Percentiles rank a stretch among this genome's conserved stretches.
Evolutionary conservation across 108 stramenopile genomes (phyloP).

Genomic region (Hondaea fermentalgiana): DNA sequence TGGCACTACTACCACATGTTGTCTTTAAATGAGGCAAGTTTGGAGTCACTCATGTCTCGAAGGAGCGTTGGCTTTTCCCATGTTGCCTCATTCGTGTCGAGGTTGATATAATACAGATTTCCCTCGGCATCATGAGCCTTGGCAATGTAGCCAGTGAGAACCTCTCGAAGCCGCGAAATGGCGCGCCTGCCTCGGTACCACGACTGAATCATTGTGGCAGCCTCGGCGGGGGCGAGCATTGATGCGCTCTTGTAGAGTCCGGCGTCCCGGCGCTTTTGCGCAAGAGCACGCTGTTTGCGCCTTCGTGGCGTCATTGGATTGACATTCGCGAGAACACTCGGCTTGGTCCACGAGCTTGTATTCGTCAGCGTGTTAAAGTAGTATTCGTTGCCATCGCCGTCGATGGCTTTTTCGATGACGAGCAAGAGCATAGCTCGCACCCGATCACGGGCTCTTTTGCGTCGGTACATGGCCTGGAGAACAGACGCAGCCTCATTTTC

Average conservation of each 20-base stretch:
- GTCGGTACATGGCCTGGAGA: conserved; percentile 3
- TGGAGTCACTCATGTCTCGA: not conserved
- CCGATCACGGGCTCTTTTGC: not conserved
- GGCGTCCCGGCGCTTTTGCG: not conserved
- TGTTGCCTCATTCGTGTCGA: not conserved
- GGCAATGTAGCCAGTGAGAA: not conserved
- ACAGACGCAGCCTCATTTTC: not conserved
- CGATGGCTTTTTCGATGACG: not conserved
- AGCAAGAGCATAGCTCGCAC: not conserved
- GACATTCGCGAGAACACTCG: not conserved
- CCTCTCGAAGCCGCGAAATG: not conserved
- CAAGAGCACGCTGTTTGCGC: not conserved
- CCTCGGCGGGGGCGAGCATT: not conserved
- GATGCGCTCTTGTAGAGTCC: not conserved
- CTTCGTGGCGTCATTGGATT: not conserved
- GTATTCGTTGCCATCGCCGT: not conserved
- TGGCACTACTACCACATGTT: not conserved
- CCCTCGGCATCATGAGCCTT: not conserved
- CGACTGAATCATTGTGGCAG: not conserved
- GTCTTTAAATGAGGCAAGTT: not conserved
- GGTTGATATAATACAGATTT: not conserved
- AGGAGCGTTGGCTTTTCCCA: not conserved
- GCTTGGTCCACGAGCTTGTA: not conserved
- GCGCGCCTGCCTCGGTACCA: not conserved
- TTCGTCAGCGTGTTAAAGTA: not conserved